Conservation (phyloP, 2,329 filamentous ascomycete species). For the Beauveria medogensis region DNA sequence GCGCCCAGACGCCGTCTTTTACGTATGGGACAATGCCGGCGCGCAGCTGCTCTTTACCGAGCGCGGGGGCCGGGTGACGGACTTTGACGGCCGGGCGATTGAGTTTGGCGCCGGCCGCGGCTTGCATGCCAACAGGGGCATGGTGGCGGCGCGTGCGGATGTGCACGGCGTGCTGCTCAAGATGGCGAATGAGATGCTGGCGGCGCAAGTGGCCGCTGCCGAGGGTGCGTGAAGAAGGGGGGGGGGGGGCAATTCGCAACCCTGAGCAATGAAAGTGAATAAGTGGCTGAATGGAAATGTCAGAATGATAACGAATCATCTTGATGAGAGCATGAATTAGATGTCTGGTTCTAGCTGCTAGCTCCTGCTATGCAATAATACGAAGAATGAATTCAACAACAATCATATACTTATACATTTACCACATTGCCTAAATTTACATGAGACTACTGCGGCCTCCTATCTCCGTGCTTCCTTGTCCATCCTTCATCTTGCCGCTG, state of each 20-base stretch:
- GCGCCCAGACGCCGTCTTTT: slow-evolving; percentile 17
- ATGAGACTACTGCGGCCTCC: slow-evolving; percentile 90
- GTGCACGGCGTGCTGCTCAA: slow-evolving; percentile 35
- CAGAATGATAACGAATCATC: neutral
- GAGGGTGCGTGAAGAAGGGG: neutral
- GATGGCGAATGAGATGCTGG: slow-evolving; percentile 17
- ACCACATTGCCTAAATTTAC: slow-evolving; percentile 36
- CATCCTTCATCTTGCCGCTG: slow-evolving; percentile 91
- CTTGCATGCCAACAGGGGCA: slow-evolving; percentile 25
- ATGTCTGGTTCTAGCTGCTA: neutral
- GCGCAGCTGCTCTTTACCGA: slow-evolving; percentile 50
- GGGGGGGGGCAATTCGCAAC: too few species aligned
- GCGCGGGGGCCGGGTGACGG: slow-evolving; percentile 44
- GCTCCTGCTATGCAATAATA: neutral
- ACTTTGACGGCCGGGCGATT: slow-evolving; percentile 30
- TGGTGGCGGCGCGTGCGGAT: slow-evolving; percentile 35
- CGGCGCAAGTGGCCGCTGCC: slow-evolving; percentile 13
- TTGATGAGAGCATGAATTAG: neutral
- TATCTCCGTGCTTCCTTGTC: slow-evolving; percentile 85
- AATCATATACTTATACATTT: neutral
- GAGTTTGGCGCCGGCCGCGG: slow-evolving; percentile 29
- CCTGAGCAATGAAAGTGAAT: neutral
- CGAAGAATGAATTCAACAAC: neutral
- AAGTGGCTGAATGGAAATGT: neutral
- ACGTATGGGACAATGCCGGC: slow-evolving; percentile 48